Base-by-base conservation (phyloP, 2,329 filamentous ascomycete genomes). In the Penicillium sp. region DNA sequence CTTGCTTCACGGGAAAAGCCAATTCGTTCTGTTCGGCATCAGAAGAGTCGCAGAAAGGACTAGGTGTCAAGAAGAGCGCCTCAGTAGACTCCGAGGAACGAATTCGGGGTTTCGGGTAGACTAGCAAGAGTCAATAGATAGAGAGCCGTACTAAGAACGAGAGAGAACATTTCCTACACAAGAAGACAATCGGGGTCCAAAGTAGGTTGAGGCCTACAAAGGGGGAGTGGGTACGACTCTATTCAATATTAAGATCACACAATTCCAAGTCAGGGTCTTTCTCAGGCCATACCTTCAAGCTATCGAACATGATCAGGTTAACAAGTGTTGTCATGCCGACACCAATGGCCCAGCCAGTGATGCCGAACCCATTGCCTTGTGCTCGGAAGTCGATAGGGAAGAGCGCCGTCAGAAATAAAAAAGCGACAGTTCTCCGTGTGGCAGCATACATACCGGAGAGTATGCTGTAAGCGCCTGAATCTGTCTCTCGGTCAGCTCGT, bases 261-360 rank as follows among this genome's bases (percentile, higher is more conserved):
- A 10, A 33, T 2, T 30, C n/a, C 5, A 30, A 43, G 35, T 25
- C 8, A 33, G 13, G 43, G 11, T 7, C 7, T 16, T 13, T 6
- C 13, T 16, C 25, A n/a, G 11, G 14, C 2, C 58, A 33, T 33
- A 62, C 61, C 61, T 77, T 52, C 28, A 46, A 2, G 11, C 35
- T 25, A 11, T 45, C 28, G 8, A 58, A 58, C 78, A 85, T 82
- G 69, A 85, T 81, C 74, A 72, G 73, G 48, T 75, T 85, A 62
- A 85, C 79, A 51, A 85, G 75, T 2, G 78, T 78, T 1, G 83
- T 85, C 80, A 82, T 81, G 38, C 84, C 84, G 8, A 83, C 81
- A 40, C 84, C 85, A 59, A 85, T 79, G 19, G 85, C 84, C 84
- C 85, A 87, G 1, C 84, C 84, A 1, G 83, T 82, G 60, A 87